These are phyloP conservation scores for Pythium myriotylum DNA, from an alignment of 352 stramenopile genomes.

Conservation along the genomic window DNA sequence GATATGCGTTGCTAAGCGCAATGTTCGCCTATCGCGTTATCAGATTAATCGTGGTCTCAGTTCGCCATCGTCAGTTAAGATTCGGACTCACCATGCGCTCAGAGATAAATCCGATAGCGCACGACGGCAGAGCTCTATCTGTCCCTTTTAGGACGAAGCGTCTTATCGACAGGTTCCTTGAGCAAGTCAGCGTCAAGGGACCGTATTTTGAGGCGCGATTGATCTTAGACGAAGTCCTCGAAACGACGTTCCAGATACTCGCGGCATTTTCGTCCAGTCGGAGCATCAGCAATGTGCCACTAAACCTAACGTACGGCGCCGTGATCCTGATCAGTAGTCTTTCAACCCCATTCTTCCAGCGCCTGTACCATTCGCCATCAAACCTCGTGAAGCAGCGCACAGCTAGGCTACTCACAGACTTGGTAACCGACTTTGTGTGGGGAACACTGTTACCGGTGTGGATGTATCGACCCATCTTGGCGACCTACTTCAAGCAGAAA, in stretches of 20 bases:
- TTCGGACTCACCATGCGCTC: slow-evolving; percentile 11
- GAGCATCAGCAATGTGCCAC: slow-evolving; percentile 15
- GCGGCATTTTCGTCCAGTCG: slow-evolving; percentile 5
- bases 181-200: neutral
- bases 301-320: slow-evolving; percentile 19
- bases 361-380: neutral
- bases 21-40: slow-evolving; percentile 4
- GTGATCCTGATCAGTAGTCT: slow-evolving; percentile 19
- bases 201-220: slow-evolving; percentile 17
- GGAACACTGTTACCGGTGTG: slow-evolving; percentile 17
- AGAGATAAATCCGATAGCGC: too few relatives aligned
- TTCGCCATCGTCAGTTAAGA: slow-evolving; percentile 4
- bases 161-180: neutral
- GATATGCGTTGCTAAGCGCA: neutral
- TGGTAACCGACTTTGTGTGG: slow-evolving; percentile 20
- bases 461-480: slow-evolving; percentile 27
- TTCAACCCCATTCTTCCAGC: slow-evolving; percentile 1
- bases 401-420: slow-evolving; percentile 6
- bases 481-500: slow-evolving; percentile 3
- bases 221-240: slow-evolving; percentile 3
- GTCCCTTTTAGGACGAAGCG: neutral
- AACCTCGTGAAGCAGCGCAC: slow-evolving; percentile 6
- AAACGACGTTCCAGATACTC: slow-evolving; percentile 9
- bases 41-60: neutral
- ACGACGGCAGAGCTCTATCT: neutral